Conservation (phyloP, 2,329 filamentous ascomycete genomes). For the Colletotrichum abscissum region DNA sequence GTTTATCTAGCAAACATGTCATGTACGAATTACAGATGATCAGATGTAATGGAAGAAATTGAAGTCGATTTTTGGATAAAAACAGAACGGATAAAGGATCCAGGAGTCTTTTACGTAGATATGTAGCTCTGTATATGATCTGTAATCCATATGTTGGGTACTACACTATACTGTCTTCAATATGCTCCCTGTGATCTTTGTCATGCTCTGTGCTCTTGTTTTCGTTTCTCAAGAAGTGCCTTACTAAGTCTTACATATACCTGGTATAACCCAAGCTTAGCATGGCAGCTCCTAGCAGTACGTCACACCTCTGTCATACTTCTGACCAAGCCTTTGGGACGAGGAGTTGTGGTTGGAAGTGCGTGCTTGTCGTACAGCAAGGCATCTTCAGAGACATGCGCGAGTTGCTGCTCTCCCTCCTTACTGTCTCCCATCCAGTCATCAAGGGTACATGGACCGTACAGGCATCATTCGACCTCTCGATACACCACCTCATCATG, state of each 20-base stretch:
- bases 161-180: neutral
- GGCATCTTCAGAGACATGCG: no score
- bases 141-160: constrained; percentile 38
- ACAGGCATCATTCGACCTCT: no score
- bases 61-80: constrained; percentile 39
- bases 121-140: constrained; percentile 56
- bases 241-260: no score
- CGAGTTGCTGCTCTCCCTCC: no score
- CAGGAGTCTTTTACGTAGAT: constrained; percentile 49
- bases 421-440: no score
- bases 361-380: no score
- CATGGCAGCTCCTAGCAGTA: no score
- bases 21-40: constrained; percentile 36
- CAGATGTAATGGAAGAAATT: constrained; percentile 36
- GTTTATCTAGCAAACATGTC: constrained; percentile 37
- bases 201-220: neutral
- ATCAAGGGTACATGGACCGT: no score
- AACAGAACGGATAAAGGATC: constrained; percentile 35
- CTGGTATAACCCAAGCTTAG: no score
- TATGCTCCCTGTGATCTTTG: neutral
- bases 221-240: neutral
- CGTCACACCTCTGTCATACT: neutral
- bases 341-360: no score
- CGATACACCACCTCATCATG: no score
- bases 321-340: no score